phyloP scores from a whole-genome alignment of 1,284 basidiomycete species.

The Sporisorium graminicola region DNA sequence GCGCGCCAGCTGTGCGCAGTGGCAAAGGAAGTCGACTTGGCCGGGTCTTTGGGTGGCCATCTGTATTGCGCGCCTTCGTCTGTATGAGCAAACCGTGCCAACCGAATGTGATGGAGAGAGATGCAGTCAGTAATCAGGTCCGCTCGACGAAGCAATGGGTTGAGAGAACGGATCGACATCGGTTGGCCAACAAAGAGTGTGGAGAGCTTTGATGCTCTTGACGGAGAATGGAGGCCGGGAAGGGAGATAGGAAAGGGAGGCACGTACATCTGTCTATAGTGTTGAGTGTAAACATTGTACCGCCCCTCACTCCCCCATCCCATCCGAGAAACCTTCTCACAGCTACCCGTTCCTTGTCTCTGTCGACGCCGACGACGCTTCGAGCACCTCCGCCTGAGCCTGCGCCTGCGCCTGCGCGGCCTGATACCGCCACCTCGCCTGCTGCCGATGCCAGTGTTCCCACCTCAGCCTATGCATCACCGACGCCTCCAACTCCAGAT shows the following conservation, averaged over 20 bases:
- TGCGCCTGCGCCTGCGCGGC: background rate
- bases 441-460: slow-evolving; percentile 36
- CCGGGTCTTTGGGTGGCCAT: slow-evolving; percentile 74
- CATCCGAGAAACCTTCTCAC: too few relatives aligned
- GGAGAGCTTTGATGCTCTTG: too few relatives aligned
- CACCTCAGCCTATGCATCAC: slow-evolving; percentile 47
- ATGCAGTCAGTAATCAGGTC: background rate
- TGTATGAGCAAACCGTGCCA: slow-evolving; percentile 39
- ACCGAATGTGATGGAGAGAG: background rate
- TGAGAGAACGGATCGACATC: background rate
- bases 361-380: background rate
- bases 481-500: slow-evolving; percentile 29
- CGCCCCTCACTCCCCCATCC: too few relatives aligned
- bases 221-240: too few relatives aligned
- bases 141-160: background rate
- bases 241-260: background rate
- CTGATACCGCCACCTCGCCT: slow-evolving; percentile 2
- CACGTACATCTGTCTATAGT: slow-evolving; percentile 13
- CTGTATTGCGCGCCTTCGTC: slow-evolving; percentile 70
- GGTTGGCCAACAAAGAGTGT: too few relatives aligned
- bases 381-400: background rate
- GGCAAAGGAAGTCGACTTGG: background rate
- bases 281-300: slow-evolving; percentile 1
- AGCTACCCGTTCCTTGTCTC: background rate
- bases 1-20: slow-evolving; percentile 10